These are phyloP conservation scores for Myxozyma vanderwaltii DNA, from an alignment of 805 yeast genomes.

Conservation along the genomic window DNA sequence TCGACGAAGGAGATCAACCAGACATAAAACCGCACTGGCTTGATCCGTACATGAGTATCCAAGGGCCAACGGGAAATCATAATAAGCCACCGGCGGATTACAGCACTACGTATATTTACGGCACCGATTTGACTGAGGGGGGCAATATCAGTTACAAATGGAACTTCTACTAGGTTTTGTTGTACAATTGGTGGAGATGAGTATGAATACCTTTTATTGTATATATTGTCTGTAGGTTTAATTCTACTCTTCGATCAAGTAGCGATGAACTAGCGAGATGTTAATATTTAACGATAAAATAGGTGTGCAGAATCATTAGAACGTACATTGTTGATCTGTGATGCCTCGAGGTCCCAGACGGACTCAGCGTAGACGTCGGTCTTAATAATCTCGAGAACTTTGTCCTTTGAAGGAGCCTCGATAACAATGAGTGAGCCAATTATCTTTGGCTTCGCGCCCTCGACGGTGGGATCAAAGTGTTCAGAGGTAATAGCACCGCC, in stretches of 20 bases:
- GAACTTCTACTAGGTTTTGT: background rate
- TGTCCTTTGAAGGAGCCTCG: conserved; percentile 21
- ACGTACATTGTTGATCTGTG: conserved; percentile 16
- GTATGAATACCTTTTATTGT: background rate
- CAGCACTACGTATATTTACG: background rate
- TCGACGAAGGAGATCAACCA: background rate
- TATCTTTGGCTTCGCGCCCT: conserved; percentile 12
- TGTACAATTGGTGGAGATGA: background rate
- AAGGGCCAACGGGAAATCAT: background rate
- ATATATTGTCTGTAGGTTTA: background rate
- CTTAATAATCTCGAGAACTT: conserved; percentile 9
- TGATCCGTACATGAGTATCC: background rate
- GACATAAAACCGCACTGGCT: background rate
- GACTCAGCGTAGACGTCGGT: conserved; percentile 13
- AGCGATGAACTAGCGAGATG: conserved; percentile 2
- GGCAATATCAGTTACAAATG: background rate
- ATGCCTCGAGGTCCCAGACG: conserved; percentile 20
- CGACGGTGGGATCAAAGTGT: conserved; percentile 2
- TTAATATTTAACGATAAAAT: too few species aligned
- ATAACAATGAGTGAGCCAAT: conserved; percentile 16
- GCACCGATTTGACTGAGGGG: background rate
- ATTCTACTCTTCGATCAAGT: background rate
- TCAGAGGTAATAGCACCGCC: conserved; percentile 13
- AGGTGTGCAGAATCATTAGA: too few species aligned
- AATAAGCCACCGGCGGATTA: background rate